Conservation (phyloP, 2,329 filamentous ascomycete species). For the Botrytis hyacinthi region DNA sequence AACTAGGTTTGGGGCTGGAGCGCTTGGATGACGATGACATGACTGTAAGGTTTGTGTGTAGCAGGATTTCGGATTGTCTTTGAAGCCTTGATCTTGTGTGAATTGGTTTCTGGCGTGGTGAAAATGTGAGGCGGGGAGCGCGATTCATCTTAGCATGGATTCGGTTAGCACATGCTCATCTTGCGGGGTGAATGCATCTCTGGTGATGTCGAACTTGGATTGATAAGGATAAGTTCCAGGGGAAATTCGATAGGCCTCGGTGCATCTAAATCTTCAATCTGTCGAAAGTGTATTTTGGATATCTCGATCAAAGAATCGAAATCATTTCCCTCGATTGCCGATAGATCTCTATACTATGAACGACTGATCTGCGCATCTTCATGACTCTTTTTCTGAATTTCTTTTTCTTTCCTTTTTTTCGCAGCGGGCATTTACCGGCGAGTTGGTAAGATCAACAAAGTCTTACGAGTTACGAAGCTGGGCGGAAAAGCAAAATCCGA, state of each 20-base stretch:
- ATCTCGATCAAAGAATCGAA: not conserved
- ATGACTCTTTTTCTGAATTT: not conserved
- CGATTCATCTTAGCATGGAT: not conserved
- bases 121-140: not conserved
- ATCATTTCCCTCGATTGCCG: not conserved
- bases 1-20: not conserved
- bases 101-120: not conserved
- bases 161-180: not conserved
- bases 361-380: not conserved
- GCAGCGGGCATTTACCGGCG: not conserved
- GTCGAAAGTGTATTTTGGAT: not conserved
- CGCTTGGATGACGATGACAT: not conserved
- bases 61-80: not conserved
- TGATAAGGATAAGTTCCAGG: conserved; percentile 9
- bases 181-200: conserved; percentile 4
- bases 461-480: not conserved
- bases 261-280: conserved; percentile 15
- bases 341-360: not conserved
- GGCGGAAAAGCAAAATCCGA: not conserved
- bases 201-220: not conserved
- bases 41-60: not conserved
- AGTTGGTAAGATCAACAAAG: not conserved
- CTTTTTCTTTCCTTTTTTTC: not conserved
- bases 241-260: not conserved
- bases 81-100: not conserved